Evolutionary conservation across 371 early-diverging fungal genomes (phyloP), one percentile per base, ranked within the genome.

Genomic region (Globomyces sp.): DNA sequence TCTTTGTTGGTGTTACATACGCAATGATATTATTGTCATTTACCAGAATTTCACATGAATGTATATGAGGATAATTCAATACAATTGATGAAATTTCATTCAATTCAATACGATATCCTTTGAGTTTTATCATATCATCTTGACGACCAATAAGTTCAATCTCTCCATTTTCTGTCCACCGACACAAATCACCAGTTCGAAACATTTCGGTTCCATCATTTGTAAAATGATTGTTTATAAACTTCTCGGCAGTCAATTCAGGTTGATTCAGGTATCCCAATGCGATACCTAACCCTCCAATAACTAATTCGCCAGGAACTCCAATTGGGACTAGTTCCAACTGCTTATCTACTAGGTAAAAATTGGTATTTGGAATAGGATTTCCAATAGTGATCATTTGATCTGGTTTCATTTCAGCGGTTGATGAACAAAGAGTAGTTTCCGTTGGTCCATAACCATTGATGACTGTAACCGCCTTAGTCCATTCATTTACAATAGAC

Each of bases 21-120:
- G 10, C 65, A 45, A 65, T 64, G 8, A 65, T 9, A 8, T n/a
- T 66, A 4, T 65, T 39, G 40, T 65, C 34, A 5, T 65, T 55
- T 8, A 65, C 65, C 4, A 65, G 4, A 4, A 49, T 43, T 13
- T 9, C 37, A 4, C 41, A 65, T 41, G 10, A 10, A n/a, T 5
- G 4, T n/a, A 63, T 57, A 41, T n/a, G n/a, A 9, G 48, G 51
- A 63, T 57, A 37, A 10, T 37, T 5, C 4, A n/a, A 4, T 4
- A 63, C 13, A 42, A 57, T 37, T 4, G 59, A 10, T 61, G 63
- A 5, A n/a, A 77, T 69, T 68, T 79, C 79, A 5, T 71, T 73
- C 49, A 75, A 70, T 52, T 79, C 79, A 46, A 79, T 69, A 39
- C 79, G 70, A 66, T 63, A 77, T 1, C 79, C 77, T 13, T 71